Evolutionary conservation across 345 rosid genomes (phyloP), one percentile per base, ranked within the genome.

Genomic region (Hypericum perforatum): DNA sequence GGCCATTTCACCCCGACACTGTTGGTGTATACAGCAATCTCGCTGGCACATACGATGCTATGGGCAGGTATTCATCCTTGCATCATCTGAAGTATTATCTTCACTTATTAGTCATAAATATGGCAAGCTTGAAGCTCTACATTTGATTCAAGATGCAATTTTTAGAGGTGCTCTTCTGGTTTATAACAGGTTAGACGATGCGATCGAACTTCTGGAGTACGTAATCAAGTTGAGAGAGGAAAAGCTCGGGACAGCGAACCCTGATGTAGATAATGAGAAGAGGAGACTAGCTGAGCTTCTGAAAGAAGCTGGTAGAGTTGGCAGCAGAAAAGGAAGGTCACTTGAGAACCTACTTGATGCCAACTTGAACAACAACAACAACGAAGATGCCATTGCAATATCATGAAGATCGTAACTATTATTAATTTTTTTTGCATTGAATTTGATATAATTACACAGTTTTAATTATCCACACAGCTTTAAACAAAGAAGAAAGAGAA

Each of bases 11-110:
- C 78, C 80, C 92, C 0, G 95, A 92, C 51, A 92, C 98, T 0
- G 71, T 88, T 49, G 95, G 83, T 11, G 95, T 88, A 7, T 92
- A 88, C 56, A 87, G 94, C 78, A 92, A 92, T 49, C 86, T 92
- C 7, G 96, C 98, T 5, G 96, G 98, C 37, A 88, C 95, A 7
- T 92, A 88, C 63, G 98, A 92, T 64, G 98, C 98, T 16, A 85
- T 92, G 90, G 98, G 98, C 58, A 88, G 98, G 98, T 92, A 63
- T 22, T 22, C 32, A 22, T 22, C 32, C 32, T 22, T 1, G 32
- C 4, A 22, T 22, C 32, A 22, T 22, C 32, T 22, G 32, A 22
- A 22, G 32, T 22, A 22, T 22, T 22, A 1, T 22, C 4, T 22
- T 22, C 32, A 4, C 32, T 1, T 22, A n/a, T 22, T 22, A 22